Base-by-base conservation (phyloP, 495 filamentous ascomycete species). In the Terfezia boudieri region DNA sequence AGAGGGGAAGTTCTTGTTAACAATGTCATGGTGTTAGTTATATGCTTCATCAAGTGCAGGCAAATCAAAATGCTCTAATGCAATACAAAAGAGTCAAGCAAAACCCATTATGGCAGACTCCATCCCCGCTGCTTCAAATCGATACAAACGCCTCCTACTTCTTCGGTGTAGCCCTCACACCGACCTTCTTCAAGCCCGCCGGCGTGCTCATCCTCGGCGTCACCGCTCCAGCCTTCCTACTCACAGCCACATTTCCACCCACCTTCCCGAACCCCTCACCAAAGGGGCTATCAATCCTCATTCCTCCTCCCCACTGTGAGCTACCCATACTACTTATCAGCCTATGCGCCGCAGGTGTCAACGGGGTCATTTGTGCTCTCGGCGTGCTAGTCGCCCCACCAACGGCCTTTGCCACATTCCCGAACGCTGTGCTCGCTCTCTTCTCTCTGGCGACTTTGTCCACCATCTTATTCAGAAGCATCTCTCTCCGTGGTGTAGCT, bases 401-500 rank as follows among this genome's bases (percentile, higher is more conserved):
- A 57, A 68, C 68, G 6, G 70, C 65, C 16, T 69, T 70, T 6
- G 64, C 66, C 22, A 83, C 73, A 62, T 84, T 87, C 11, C 73
- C 78, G 65, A 81, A 80, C 2, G 80, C 79, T 14, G 70, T 65
- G 16, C 69, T 70, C 7, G 64, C 66, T 20, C 84, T 73, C 62
- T 85, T 88, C 11, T 73, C 78, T 66, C 81, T 80, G 1, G 80
- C 79, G 0, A 83, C 82, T 51, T 77, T 76, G 55, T 96, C 90
- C 6, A 98, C 92, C 79, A 98, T 86, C 16, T 81, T 78, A 63
- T 89, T 78, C 67, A 92, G 90, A 11, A 95, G 70, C 53, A 77
- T 77, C 67, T 98, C 90, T 11, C 92, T 72, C 63, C 75, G 79
- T 56, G 84, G 78, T 37, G 80, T 77, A 60, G 86, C 78, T 37